A percentile compares a stretch with the other conserved stretches of the same genome.
These are phyloP conservation scores for Tolypocladium ovalisporum DNA, from an alignment of 2,329 filamentous ascomycete species.

Conservation along the genomic window DNA sequence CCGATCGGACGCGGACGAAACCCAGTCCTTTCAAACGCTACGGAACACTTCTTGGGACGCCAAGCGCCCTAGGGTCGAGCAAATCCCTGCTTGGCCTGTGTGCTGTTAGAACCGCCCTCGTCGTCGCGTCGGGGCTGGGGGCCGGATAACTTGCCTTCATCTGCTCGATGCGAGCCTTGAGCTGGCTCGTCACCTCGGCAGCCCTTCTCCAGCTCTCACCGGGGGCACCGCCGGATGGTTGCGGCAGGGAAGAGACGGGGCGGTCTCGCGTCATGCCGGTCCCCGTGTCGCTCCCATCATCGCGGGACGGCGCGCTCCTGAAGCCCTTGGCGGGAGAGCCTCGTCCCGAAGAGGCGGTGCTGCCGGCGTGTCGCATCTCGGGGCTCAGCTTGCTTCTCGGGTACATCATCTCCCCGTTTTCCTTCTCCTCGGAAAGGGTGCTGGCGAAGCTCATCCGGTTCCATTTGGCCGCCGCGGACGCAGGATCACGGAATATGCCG, in stretches of 20 bases:
- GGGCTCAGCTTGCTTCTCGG: slow-evolving; percentile 42
- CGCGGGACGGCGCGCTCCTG: slow-evolving; percentile 24
- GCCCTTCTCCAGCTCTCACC: slow-evolving; percentile 91
- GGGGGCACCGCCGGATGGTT: slow-evolving; percentile 20
- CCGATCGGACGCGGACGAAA: neutral
- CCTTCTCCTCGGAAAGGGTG: slow-evolving; percentile 64
- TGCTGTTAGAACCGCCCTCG: neutral
- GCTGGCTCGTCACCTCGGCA: slow-evolving; percentile 91
- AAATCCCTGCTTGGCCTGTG: slow-evolving; percentile 17
- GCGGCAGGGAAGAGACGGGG: slow-evolving; percentile 23
- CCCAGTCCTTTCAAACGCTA: neutral
- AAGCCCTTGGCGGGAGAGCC: slow-evolving; percentile 49
- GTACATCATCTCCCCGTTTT: slow-evolving; percentile 49
- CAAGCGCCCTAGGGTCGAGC: slow-evolving; percentile 14
- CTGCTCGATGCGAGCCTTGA: slow-evolving; percentile 95
- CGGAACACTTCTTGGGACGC: neutral
- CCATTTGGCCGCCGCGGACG: slow-evolving; percentile 25
- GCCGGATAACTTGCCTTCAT: slow-evolving; percentile 69
- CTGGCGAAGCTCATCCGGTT: slow-evolving; percentile 54
- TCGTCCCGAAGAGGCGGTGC: slow-evolving; percentile 41
- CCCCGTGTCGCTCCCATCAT: slow-evolving; percentile 20
- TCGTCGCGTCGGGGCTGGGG: neutral
- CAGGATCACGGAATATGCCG: slow-evolving; percentile 47
- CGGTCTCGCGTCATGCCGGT: slow-evolving; percentile 17
- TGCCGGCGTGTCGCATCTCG: slow-evolving; percentile 40